Percentiles rank a stretch among this genome's conserved stretches.
Evolutionary conservation across 768 basidiomycete genomes (phyloP).

Genomic region (Trametes cubensis): DNA sequence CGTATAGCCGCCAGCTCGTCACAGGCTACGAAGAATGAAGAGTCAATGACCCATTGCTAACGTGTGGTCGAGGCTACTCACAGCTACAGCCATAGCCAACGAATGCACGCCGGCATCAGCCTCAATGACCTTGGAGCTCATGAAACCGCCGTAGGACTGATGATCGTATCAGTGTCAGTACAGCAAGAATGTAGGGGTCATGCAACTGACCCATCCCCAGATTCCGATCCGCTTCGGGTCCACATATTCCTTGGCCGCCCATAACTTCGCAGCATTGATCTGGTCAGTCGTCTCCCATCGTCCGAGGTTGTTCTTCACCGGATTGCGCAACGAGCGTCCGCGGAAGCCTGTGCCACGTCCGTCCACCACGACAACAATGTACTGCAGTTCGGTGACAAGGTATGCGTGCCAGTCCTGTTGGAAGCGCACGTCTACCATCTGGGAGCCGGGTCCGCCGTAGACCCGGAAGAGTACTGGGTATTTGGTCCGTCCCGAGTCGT

Average conservation of each 20-base stretch:
- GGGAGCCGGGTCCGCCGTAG: slow-evolving; percentile 92
- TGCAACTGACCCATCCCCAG: slow-evolving; percentile 88
- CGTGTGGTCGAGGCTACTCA: slow-evolving; percentile 41
- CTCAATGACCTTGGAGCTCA: slow-evolving; percentile 92
- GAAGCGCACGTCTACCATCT: slow-evolving; percentile 71
- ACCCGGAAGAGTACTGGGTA: slow-evolving; percentile 94
- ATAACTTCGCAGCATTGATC: slow-evolving; percentile 84
- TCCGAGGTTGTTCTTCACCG: slow-evolving; percentile 87
- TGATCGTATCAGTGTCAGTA: not conserved
- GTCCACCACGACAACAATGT: slow-evolving; percentile 87
- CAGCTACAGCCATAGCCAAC: slow-evolving; percentile 89
- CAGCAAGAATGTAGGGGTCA: slow-evolving; percentile 8
- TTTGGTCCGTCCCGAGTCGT: slow-evolving; percentile 91
- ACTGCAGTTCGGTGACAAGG: slow-evolving; percentile 77
- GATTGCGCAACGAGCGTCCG: slow-evolving; percentile 81
- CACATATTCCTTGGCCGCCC: slow-evolving; percentile 86
- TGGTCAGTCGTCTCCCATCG: slow-evolving; percentile 90
- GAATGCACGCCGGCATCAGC: slow-evolving; percentile 88
- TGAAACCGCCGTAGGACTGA: slow-evolving; percentile 95
- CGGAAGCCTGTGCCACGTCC: slow-evolving; percentile 93
- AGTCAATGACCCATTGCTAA: not conserved
- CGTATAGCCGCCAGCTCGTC: slow-evolving; percentile 83
- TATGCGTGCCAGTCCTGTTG: slow-evolving; percentile 85
- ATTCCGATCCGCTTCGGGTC: slow-evolving; percentile 89
- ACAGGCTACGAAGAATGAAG: slow-evolving; percentile 60